Base-by-base conservation (phyloP, 1,139 yeast species). In the Candida sojae region DNA sequence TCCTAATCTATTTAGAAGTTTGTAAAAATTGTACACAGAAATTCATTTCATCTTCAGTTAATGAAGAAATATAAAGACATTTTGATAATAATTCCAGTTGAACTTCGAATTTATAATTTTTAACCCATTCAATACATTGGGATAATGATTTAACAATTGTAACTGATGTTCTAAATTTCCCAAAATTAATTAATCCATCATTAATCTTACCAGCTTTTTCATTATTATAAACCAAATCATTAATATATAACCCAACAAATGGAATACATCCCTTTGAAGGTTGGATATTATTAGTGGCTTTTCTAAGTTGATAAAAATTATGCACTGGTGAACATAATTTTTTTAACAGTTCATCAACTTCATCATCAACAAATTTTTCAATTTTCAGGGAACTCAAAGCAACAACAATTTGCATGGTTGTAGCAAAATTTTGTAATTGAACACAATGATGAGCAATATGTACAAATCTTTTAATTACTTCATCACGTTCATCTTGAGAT, bases 221-320 rank as follows among this genome's bases (percentile, higher is more conserved):
- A 4, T 91, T 83, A 63, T 90, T 90, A 62, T 86, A 82, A 0
- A 89, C 83, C 59, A 92, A 75, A 64, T 93, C 98, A 2, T 92
- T 85, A 45, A 93, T 66, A 59, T 89, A 91, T 39, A 93, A 74
- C 1, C 96, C 97, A 46, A 92, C 82, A 63, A 91, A 92, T 26
- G 98, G 98, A 44, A 92, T 83, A 58, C 96, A 86, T 1, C 98
- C 98, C 50, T 73, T 77, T 1, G 88, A 78, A 11, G 91, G 90
- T 48, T 80, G 80, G 52, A 86, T 71, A 39, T 74, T 77, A 54
- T 80, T 82, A 53, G 90, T 75, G 50, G 86, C 80, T 23, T 75
- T 66, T 54, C 97, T 75, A 51, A 92, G 73, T 47, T 79, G 78
- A 47, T 79, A 67, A 62, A 89, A 92, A 62, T 86, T 84, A 59